These are phyloP conservation scores for Zymoseptoria pseudotritici DNA, from an alignment of 2,329 filamentous ascomycete genomes.

Conservation along the genomic window DNA sequence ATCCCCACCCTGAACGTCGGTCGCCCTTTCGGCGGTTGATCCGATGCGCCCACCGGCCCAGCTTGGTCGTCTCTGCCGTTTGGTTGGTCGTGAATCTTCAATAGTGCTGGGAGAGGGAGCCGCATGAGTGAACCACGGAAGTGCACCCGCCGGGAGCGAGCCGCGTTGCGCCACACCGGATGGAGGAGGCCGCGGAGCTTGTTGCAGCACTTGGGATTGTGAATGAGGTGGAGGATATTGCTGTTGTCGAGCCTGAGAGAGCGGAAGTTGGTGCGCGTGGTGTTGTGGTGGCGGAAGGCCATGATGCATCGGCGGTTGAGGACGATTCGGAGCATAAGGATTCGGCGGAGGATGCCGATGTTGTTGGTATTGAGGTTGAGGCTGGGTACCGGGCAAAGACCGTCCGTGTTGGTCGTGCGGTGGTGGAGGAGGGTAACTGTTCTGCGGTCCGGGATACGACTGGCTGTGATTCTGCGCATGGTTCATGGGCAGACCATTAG, in stretches of 20 bases:
- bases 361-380: not conserved
- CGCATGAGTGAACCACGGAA: not conserved
- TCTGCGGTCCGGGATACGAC: not conserved
- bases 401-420: not conserved
- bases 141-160: not conserved
- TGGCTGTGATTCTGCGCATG: not conserved
- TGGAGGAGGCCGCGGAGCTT: not conserved
- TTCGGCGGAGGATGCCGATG: not conserved
- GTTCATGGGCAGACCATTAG: not conserved
- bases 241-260: not conserved
- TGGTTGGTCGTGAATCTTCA: not conserved
- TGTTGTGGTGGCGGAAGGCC: not conserved
- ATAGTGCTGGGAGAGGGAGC: not conserved
- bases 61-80: not conserved
- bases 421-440: not conserved
- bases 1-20: no score
- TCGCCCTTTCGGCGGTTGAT: not conserved
- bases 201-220: not conserved
- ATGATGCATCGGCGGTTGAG: not conserved
- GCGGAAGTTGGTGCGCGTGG: not conserved
- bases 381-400: not conserved
- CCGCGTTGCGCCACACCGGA: not conserved
- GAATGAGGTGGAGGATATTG: not conserved
- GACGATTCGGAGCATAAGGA: not conserved
- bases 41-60: not conserved